Conservation (phyloP, 2,329 filamentous ascomycete species). For the Leptographium radiaticola region DNA sequence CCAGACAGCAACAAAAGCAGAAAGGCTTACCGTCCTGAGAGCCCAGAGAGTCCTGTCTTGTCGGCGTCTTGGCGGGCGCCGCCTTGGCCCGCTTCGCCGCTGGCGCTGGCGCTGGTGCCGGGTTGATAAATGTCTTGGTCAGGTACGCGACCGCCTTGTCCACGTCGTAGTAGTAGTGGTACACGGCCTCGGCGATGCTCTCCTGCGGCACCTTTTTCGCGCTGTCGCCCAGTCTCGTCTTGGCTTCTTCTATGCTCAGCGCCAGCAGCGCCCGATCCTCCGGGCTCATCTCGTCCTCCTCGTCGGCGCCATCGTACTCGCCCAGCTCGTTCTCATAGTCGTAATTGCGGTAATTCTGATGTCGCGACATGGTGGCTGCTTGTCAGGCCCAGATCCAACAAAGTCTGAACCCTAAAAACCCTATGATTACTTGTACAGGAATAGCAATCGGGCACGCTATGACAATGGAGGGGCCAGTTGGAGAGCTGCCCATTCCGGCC, state of each 20-base stretch:
- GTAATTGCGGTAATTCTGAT: constrained; percentile 32
- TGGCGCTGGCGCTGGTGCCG: constrained; percentile 24
- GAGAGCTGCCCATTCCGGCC: too few relatives aligned
- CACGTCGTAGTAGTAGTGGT: constrained; percentile 93
- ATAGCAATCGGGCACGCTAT: too few relatives aligned
- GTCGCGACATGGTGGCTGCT: constrained; percentile 27
- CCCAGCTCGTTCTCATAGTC: constrained; percentile 38
- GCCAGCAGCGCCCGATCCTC: constrained; percentile 42
- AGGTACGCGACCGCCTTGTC: constrained; percentile 75
- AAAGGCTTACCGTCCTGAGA: constrained; percentile 13
- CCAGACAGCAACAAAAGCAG: not conserved
- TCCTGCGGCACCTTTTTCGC: constrained; percentile 39
- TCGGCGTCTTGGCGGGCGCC: constrained; percentile 9
- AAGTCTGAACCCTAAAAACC: too few relatives aligned
- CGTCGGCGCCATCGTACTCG: constrained; percentile 34
- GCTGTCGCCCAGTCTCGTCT: constrained; percentile 47
- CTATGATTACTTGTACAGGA: too few relatives aligned
- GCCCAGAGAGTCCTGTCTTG: constrained; percentile 1
- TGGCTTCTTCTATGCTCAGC: constrained; percentile 53
- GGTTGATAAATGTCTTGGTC: constrained; percentile 46
- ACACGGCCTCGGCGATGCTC: constrained; percentile 80
- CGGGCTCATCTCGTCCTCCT: constrained; percentile 30
- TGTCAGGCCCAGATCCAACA: too few relatives aligned
- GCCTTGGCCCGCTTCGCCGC: constrained; percentile 21
- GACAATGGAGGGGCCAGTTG: too few relatives aligned